Evolutionary conservation across 2,329 filamentous ascomycete species (phyloP).

Genomic region (Penicillium sp.): DNA sequence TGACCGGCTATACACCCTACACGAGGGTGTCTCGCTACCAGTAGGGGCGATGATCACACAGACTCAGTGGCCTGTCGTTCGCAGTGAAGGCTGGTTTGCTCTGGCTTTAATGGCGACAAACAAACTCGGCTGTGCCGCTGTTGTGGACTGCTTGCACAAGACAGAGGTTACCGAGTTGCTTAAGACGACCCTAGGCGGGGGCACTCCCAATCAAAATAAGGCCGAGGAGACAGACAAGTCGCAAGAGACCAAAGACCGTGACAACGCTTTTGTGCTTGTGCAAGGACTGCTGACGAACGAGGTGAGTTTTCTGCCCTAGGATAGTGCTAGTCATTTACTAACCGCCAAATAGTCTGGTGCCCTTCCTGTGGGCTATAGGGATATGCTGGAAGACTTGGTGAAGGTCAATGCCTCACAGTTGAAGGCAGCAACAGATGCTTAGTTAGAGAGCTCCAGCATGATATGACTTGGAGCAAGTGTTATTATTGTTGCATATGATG

Average conservation of each 20-base stretch:
- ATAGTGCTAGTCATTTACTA: constrained; percentile 20
- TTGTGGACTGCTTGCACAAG: constrained; percentile 38
- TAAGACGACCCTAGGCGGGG: constrained; percentile 30
- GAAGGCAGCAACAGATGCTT: constrained; percentile 9
- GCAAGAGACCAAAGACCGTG: constrained; percentile 40
- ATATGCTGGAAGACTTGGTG: constrained; percentile 33
- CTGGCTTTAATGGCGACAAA: constrained; percentile 48
- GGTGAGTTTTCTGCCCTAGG: constrained; percentile 30
- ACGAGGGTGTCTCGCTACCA: constrained; percentile 40
- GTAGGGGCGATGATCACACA: constrained; percentile 48
- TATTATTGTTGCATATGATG: background rate
- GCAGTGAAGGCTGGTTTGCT: constrained; percentile 52
- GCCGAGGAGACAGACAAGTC: constrained; percentile 21
- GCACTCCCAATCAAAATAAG: constrained; percentile 16
- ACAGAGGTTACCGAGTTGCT: constrained; percentile 37
- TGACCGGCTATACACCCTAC: constrained; percentile 36
- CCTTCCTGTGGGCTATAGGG: constrained; percentile 29
- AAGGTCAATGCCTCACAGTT: constrained; percentile 26
- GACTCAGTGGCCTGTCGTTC: constrained; percentile 49
- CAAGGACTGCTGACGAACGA: constrained; percentile 41
- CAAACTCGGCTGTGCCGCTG: constrained; percentile 33
- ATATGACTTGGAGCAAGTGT: background rate
- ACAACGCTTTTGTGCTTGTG: constrained; percentile 43
- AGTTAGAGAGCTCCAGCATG: background rate
- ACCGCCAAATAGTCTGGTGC: constrained; percentile 27